A percentile compares a stretch with the other conserved stretches of the same genome.
These are phyloP conservation scores for Haplosporangium sp. DNA, from an alignment of 371 early-diverging fungal genomes.

Conservation along the genomic window DNA sequence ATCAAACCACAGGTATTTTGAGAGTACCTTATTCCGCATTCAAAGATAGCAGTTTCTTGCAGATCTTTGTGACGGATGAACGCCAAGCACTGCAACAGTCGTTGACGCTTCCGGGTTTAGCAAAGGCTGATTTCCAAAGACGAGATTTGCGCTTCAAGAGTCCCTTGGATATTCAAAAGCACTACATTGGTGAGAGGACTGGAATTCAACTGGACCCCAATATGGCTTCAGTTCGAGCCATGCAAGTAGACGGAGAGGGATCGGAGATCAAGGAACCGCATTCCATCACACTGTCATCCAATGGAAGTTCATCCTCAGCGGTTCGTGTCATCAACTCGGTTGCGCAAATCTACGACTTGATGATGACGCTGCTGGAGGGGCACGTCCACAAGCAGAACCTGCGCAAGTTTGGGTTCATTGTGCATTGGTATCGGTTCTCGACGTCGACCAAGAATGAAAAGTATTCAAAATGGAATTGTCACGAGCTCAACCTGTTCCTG, in stretches of 20 bases:
- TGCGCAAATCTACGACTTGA: conserved; percentile 37
- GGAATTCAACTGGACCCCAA: conserved; percentile 36
- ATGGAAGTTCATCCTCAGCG: conserved; percentile 34
- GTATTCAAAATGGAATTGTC: conserved; percentile 58
- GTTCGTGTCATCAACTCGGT: conserved; percentile 46
- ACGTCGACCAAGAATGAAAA: conserved; percentile 55
- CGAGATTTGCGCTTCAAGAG: conserved; percentile 54
- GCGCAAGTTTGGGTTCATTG: conserved; percentile 41
- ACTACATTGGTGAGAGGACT: conserved; percentile 42
- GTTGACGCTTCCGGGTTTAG: conserved; percentile 6
- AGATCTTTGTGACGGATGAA: conserved; percentile 36
- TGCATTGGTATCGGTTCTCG: conserved; percentile 43
- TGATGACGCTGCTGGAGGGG: conserved; percentile 30
- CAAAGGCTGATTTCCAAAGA: conserved; percentile 33
- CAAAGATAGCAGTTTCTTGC: conserved; percentile 30
- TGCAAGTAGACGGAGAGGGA: too few species aligned
- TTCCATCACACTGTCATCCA: conserved; percentile 28
- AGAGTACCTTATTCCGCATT: conserved; percentile 16
- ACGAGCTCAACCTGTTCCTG: conserved; percentile 69
- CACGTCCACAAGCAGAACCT: conserved; percentile 17
- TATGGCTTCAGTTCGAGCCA: not conserved
- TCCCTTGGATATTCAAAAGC: conserved; percentile 15
- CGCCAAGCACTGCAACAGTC: conserved; percentile 20
- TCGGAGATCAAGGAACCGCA: not conserved
- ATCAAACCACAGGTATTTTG: conserved; percentile 26